Percentiles rank a stretch among this genome's conserved stretches.
Evolutionary conservation across 495 filamentous ascomycete species (phyloP).

Genomic region (Penicillium paxilli): DNA sequence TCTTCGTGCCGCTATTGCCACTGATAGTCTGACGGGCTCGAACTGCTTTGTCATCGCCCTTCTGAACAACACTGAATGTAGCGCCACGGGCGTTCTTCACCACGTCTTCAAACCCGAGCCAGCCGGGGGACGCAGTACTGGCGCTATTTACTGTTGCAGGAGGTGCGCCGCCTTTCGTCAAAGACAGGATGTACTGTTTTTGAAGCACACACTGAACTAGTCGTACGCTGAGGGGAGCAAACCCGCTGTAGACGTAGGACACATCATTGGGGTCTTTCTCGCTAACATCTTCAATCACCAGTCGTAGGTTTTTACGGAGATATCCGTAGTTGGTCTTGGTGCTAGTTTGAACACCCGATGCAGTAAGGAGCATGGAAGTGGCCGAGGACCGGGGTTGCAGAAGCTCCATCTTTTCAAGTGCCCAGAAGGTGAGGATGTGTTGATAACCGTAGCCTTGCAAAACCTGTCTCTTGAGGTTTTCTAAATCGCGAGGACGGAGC

Average conservation of each 20-base stretch:
- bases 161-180: constrained; percentile 57
- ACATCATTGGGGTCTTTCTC: constrained; percentile 96
- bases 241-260: constrained; percentile 95
- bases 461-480: constrained; percentile 83
- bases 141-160: constrained; percentile 47
- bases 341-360: constrained; percentile 53
- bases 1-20: constrained; percentile 68
- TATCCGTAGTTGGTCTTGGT: constrained; percentile 88
- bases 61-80: constrained; percentile 90
- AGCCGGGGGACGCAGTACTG: constrained; percentile 70
- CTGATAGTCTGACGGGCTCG: constrained; percentile 80
- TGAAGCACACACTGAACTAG: constrained; percentile 95
- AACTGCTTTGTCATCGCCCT: constrained; percentile 89
- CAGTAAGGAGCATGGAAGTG: constrained; percentile 68
- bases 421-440: constrained; percentile 84
- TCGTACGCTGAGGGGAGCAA: constrained; percentile 89
- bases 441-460: constrained; percentile 94
- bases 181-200: constrained; percentile 76
- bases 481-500: constrained; percentile 81
- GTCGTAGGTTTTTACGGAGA: constrained; percentile 77
- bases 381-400: constrained; percentile 71
- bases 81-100: constrained; percentile 80
- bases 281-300: constrained; percentile 96
- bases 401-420: constrained; percentile 86
- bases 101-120: constrained; percentile 87